phyloP scores from a whole-genome alignment of 1,284 basidiomycete species.

The Austroboletus niveus region DNA sequence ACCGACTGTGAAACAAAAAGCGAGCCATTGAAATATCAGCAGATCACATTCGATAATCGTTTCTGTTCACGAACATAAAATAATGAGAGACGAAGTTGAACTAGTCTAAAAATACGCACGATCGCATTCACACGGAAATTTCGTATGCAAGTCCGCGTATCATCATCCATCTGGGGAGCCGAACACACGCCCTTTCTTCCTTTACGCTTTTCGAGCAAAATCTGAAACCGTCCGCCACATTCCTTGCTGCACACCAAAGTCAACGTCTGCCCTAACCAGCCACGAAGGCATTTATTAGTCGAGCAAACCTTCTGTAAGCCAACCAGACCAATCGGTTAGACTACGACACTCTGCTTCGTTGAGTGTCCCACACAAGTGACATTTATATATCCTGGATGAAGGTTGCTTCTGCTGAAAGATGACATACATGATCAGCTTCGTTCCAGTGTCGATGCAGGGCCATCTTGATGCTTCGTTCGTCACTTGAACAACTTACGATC shows the following conservation, averaged over 20 bases:
- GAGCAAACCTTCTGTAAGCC: conserved; percentile 23
- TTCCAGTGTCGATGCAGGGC: conserved; percentile 26
- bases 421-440: conserved; percentile 26
- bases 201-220: conserved; percentile 23
- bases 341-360: conserved; percentile 24
- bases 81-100: background rate
- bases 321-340: no score
- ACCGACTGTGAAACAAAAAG: conserved; percentile 11
- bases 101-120: no score
- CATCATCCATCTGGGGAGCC: no score
- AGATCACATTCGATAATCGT: no score
- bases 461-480: conserved; percentile 21
- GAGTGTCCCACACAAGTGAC: no score
- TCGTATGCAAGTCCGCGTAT: no score
- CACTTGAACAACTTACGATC: conserved; percentile 19
- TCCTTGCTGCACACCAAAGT: no score
- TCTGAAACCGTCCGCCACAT: conserved; percentile 27
- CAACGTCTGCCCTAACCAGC: no score
- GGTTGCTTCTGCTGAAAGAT: conserved; percentile 23
- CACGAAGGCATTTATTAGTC: conserved; percentile 17
- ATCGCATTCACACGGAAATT: no score
- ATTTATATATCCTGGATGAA: no score
- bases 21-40: background rate
- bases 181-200: no score
- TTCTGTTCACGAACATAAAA: conserved; percentile 9